Conservation (phyloP, 805 yeast species). For the Brettanomyces nanus region DNA sequence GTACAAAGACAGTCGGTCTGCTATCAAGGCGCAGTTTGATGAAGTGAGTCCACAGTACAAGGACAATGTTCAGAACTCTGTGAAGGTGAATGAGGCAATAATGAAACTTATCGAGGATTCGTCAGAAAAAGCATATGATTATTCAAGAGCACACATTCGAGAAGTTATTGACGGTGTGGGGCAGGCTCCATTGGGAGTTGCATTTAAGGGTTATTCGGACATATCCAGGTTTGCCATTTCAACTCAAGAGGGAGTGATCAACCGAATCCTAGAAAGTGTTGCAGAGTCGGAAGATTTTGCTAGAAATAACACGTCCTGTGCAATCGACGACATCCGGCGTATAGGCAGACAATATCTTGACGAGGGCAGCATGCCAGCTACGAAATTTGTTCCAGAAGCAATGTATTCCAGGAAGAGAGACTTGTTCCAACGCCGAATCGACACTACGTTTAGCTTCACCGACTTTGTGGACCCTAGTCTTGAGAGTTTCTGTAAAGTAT, state of each 20-base stretch:
- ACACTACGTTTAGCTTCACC: constrained; percentile 49
- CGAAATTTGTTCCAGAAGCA: constrained; percentile 57
- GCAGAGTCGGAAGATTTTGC: constrained; percentile 61
- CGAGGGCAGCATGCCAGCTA: constrained; percentile 43
- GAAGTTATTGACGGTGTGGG: constrained; percentile 45
- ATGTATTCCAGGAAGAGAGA: constrained; percentile 82
- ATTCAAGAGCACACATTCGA: constrained; percentile 46
- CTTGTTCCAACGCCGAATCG: constrained; percentile 45
- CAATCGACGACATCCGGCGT: constrained; percentile 53
- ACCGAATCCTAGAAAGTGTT: constrained; percentile 58
- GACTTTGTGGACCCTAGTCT: constrained; percentile 78
- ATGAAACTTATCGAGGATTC: constrained; percentile 56
- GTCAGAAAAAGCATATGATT: constrained; percentile 49
- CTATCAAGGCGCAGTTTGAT: constrained; percentile 40
- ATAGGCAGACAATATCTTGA: constrained; percentile 63
- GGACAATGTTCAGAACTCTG: constrained; percentile 41
- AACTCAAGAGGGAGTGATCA: constrained; percentile 62
- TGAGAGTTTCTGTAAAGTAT: constrained; percentile 41
- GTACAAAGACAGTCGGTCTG: constrained; percentile 40
- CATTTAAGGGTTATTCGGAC: constrained; percentile 55
- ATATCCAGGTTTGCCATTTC: constrained; percentile 60
- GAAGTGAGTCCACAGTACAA: constrained; percentile 60
- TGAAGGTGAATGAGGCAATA: constrained; percentile 47
- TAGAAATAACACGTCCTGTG: constrained; percentile 44
- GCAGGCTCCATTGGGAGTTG: constrained; percentile 31